A percentile compares a stretch with the other conserved stretches of the same genome.
These are phyloP conservation scores for Pelargonium fulgidum DNA, from an alignment of 441 rosid species.

Conservation along the genomic window DNA sequence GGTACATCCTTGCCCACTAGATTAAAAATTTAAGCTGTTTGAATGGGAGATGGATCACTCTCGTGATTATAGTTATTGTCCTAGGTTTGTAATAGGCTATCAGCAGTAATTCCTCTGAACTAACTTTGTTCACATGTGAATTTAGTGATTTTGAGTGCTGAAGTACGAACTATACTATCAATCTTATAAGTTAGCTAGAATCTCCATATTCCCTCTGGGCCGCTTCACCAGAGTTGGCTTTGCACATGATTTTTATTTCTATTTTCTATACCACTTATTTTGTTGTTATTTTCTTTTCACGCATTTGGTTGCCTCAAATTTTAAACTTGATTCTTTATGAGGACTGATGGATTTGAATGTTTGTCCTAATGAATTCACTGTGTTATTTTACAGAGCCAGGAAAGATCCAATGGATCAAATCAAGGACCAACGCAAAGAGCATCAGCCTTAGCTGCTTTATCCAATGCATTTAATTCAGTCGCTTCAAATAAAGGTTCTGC, in stretches of 20 bases:
- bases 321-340: not conserved
- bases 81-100: too few species aligned
- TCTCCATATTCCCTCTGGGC: not conserved
- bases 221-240: not conserved
- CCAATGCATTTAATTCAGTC: slow-evolving; percentile 68
- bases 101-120: too few species aligned
- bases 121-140: not conserved
- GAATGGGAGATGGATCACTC: not conserved
- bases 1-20: not conserved
- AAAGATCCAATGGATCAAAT: slow-evolving; percentile 56
- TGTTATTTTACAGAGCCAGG: slow-evolving; percentile 39
- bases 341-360: not conserved
- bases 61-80: too few species aligned
- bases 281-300: not conserved
- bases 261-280: not conserved
- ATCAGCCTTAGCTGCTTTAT: slow-evolving; percentile 89
- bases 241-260: too few species aligned
- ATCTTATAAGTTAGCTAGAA: not conserved
- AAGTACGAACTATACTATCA: not conserved
- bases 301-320: not conserved
- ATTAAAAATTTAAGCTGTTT: not conserved
- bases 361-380: slow-evolving; percentile 13
- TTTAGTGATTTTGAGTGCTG: not conserved
- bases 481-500: slow-evolving; percentile 42
- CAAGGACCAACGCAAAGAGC: slow-evolving; percentile 93